Evolutionary conservation across 352 stramenopile species (phyloP), one percentile per base, ranked within the genome.

Genomic region (Elongisporangium undulatum): DNA sequence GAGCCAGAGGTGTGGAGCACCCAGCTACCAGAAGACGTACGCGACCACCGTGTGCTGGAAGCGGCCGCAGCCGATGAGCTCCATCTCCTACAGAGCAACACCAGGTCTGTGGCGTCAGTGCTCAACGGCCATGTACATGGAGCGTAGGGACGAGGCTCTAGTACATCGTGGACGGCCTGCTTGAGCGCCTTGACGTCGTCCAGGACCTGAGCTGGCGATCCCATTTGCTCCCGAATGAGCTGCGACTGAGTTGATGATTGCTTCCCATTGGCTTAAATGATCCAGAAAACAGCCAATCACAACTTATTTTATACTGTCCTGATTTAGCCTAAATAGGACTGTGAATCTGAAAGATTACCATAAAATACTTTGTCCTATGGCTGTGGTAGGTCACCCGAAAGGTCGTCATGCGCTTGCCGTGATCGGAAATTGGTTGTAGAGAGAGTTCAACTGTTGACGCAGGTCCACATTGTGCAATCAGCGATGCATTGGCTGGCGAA

Each of bases 1-100:
- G 29, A 41, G 29, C 5, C 29, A 51, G 4, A 41, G 12, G 0
- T 21, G 13, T 34, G 17, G 20, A 5, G n/a, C 9, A 13, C 19
- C 10, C 21, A 24, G 23, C 63, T 72, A 41, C n/a, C 3, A 74
- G 52, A 49, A 70, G 62, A 62, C 83, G 52, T 68, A 94, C 79
- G 77, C 72, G 20, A 92, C 80, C 19, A 87, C 83, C 39, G 81
- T 81, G 10, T 67, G 66, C 63, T 91, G 80, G 62, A 90, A 89
- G 60, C 75, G 83, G 20, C 81, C 82, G 63, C 82, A 89, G 52
- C 82, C 85, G 50, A 92, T 82, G 0, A 66, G 53, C 62, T 94
- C 81, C 64, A 94, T 84, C 66, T 94, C 85, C 75, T 88, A 63
- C 50, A 38, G 38, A 8, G 21, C 9, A 53, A 53, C 1, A 22